A percentile compares a stretch with the other conserved stretches of the same genome.
Evolutionary conservation across 257 asterid genomes (phyloP).

Genomic region (Gynochthodes officinalis): DNA sequence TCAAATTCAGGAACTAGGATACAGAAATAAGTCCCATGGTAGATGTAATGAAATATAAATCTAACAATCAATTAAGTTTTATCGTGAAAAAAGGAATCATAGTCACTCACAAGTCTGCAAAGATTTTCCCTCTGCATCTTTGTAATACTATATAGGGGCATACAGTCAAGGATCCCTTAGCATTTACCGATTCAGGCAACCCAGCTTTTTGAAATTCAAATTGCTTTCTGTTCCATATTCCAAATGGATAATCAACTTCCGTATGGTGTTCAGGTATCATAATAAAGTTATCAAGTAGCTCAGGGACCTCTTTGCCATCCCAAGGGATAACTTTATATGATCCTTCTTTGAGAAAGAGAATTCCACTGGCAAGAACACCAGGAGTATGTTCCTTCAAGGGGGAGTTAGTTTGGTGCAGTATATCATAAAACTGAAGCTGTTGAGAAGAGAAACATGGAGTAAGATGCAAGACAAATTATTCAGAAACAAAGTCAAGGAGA

Average conservation of each 20-base stretch:
- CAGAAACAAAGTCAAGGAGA: constrained; percentile 9
- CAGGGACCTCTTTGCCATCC: constrained; percentile 85
- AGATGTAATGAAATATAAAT: not conserved
- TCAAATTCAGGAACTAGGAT: constrained; percentile 14
- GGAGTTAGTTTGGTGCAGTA: constrained; percentile 49
- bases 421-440: constrained; percentile 83
- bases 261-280: constrained; percentile 32
- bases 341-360: constrained; percentile 67
- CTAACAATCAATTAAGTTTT: not conserved
- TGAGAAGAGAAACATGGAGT: constrained; percentile 10
- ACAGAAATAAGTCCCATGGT: constrained; percentile 11
- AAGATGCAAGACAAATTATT: constrained; percentile 9
- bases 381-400: constrained; percentile 74
- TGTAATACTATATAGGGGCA: constrained; percentile 87
- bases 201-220: constrained; percentile 63
- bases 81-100: constrained; percentile 7
- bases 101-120: constrained; percentile 76
- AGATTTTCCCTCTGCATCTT: constrained; percentile 85
- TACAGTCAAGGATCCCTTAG: constrained; percentile 40
- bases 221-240: constrained; percentile 65
- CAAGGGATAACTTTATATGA: constrained; percentile 54
- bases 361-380: constrained; percentile 74
- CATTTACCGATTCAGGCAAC: constrained; percentile 32
- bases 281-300: constrained; percentile 43
- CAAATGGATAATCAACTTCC: constrained; percentile 72